Evolutionary conservation across 1,284 basidiomycete genomes (phyloP).

Genomic region (Apiotrichum siamense): DNA sequence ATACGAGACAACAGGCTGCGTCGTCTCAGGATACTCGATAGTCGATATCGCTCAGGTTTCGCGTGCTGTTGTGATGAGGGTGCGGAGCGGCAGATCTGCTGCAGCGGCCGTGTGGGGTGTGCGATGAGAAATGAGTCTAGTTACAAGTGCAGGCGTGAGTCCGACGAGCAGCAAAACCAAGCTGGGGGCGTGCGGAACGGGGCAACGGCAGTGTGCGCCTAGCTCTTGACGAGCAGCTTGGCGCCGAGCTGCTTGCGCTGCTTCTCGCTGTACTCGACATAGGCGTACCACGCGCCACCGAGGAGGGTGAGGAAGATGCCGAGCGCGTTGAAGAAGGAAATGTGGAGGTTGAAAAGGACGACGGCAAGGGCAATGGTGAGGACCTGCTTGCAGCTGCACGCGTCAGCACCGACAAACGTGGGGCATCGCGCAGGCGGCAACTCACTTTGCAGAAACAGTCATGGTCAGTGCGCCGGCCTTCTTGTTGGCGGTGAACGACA

Average conservation of each 20-base stretch:
- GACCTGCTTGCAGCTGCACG: conserved; percentile 74
- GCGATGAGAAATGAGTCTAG: no score
- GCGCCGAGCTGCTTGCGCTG: conserved; percentile 19
- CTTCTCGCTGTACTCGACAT: conserved; percentile 64
- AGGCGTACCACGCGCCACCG: conserved; percentile 76
- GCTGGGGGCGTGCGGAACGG: no score
- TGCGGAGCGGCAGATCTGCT: no score
- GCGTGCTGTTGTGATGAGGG: no score
- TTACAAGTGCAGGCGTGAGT: no score
- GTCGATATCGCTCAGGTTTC: no score
- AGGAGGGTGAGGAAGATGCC: conserved; percentile 74
- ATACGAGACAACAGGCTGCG: no score
- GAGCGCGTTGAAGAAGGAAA: conserved; percentile 67
- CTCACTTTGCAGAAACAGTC: conserved; percentile 47
- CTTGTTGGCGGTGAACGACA: conserved; percentile 86
- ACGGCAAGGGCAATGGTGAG: conserved; percentile 81
- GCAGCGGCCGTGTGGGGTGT: no score
- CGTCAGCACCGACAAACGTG: no score
- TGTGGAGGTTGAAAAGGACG: conserved; percentile 69
- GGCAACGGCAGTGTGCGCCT: background rate
- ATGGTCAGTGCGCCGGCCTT: conserved; percentile 60
- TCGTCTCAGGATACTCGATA: no score
- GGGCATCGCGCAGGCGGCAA: no score
- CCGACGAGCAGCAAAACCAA: no score
- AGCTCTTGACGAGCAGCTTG: background rate